phyloP scores from a whole-genome alignment of 2,329 filamentous ascomycete genomes.

The Aspergillus candidus region DNA sequence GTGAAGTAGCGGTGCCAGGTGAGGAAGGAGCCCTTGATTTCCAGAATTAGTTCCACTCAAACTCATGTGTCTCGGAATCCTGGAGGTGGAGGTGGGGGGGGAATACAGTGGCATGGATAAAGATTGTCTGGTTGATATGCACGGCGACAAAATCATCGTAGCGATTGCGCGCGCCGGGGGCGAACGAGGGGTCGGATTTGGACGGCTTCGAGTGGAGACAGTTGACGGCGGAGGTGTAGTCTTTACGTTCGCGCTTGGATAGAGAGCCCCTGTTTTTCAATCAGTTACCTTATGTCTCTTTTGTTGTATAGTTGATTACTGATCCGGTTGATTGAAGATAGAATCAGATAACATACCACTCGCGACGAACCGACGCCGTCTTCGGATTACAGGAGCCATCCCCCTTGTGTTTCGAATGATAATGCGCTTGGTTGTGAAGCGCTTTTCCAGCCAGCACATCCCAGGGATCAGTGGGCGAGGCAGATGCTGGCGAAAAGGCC shows the following conservation, averaged over 20 bases:
- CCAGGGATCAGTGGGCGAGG: slow-evolving; percentile 3
- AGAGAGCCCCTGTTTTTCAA: background rate
- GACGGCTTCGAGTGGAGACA: slow-evolving; percentile 2
- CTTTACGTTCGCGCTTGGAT: slow-evolving; percentile 4
- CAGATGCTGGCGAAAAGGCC: slow-evolving; percentile 2
- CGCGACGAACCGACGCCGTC: background rate
- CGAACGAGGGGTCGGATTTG: slow-evolving; percentile 18
- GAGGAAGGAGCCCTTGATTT: slow-evolving; percentile 28
- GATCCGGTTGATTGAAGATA: no score
- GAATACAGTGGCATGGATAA: slow-evolving; percentile 37
- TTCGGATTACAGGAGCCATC: slow-evolving; percentile 1
- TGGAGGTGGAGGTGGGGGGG: background rate
- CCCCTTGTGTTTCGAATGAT: background rate
- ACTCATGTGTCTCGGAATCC: background rate
- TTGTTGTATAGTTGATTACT: no score
- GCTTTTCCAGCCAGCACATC: slow-evolving; percentile 8
- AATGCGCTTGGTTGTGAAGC: slow-evolving; percentile 3
- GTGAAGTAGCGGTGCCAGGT: slow-evolving; percentile 43
- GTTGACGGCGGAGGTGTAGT: no score
- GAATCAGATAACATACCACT: background rate
- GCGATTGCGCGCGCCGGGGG: slow-evolving; percentile 41
- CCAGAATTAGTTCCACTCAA: background rate
- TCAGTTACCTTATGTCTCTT: no score
- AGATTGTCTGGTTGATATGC: slow-evolving; percentile 45
- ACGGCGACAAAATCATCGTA: slow-evolving; percentile 49